Conservation (phyloP, 768 basidiomycete genomes). For the Amanita subjunquillea region DNA sequence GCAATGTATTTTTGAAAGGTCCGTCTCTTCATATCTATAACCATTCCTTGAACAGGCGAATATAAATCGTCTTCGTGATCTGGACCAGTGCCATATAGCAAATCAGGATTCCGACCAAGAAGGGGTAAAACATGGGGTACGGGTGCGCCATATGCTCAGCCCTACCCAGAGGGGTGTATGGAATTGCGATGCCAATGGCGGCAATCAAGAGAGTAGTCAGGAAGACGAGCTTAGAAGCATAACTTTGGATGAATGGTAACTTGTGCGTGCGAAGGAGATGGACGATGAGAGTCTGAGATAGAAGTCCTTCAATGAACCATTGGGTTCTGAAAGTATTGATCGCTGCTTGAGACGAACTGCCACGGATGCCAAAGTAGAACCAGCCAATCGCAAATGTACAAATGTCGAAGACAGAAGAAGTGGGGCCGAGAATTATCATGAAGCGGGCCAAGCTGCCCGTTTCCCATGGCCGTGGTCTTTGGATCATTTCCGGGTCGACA, state of each 20-base stretch:
- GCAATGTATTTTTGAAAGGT: no score
- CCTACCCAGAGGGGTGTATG: background rate
- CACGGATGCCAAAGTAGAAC: conserved; percentile 20
- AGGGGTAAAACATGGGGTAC: background rate
- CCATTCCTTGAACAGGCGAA: background rate
- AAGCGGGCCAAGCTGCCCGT: conserved; percentile 24
- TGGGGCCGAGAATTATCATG: conserved; percentile 24
- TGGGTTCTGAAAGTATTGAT: conserved; percentile 20
- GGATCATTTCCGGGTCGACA: conserved; percentile 25
- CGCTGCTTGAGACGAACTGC: conserved; percentile 16
- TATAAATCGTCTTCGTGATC: background rate
- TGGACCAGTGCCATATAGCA: background rate
- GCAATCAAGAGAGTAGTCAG: background rate
- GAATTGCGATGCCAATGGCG: background rate
- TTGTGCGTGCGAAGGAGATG: conserved; percentile 2
- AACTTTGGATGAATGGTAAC: background rate
- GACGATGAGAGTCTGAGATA: conserved; percentile 17
- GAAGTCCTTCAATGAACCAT: conserved; percentile 24
- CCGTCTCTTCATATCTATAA: background rate
- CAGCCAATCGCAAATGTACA: conserved; percentile 22
- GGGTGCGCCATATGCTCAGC: background rate
- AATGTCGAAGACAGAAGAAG: conserved; percentile 25
- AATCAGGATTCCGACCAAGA: background rate
- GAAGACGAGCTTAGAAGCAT: background rate
- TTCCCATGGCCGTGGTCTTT: conserved; percentile 18